A percentile compares a stretch with the other conserved stretches of the same genome.
Conservation (phyloP, 192 early-diverging fungal species). For the Rhizophagus sp. region DNA sequence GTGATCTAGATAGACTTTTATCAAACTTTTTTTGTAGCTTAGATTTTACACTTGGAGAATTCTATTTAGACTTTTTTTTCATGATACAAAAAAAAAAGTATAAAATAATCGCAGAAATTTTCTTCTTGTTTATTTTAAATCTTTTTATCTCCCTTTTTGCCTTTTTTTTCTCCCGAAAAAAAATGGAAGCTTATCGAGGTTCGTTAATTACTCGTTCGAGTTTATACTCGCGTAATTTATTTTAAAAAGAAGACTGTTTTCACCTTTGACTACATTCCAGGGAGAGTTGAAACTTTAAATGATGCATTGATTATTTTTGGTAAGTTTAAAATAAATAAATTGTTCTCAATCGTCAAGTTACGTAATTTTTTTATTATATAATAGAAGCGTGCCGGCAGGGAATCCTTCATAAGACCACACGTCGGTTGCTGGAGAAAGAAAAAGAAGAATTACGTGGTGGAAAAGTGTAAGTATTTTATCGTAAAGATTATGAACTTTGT, state of each 20-base stretch:
- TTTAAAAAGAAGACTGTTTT: not conserved
- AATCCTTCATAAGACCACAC: conserved; percentile 10
- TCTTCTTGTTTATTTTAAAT: too few species aligned
- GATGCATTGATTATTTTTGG: not conserved
- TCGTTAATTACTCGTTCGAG: not conserved
- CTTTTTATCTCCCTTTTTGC: too few species aligned
- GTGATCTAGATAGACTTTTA: too few species aligned
- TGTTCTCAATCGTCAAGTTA: not conserved
- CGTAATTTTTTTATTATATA: not conserved
- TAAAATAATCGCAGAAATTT: too few species aligned
- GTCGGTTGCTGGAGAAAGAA: conserved; percentile 4
- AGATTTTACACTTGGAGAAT: too few species aligned
- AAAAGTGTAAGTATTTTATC: conserved; percentile 1
- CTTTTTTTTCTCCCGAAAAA: not conserved
- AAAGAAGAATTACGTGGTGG: conserved; percentile 17
- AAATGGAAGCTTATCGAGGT: not conserved
- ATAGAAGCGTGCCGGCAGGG: not conserved
- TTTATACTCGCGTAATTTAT: not conserved
- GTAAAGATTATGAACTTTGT: not conserved
- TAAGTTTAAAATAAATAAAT: not conserved
- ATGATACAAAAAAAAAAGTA: too few species aligned
- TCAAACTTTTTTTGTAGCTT: too few species aligned
- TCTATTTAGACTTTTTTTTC: too few species aligned
- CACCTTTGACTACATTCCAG: not conserved
- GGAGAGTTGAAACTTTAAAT: not conserved